Evolutionary conservation across 139 green algal species (phyloP).

Genomic region (Pleodorina starrii): DNA sequence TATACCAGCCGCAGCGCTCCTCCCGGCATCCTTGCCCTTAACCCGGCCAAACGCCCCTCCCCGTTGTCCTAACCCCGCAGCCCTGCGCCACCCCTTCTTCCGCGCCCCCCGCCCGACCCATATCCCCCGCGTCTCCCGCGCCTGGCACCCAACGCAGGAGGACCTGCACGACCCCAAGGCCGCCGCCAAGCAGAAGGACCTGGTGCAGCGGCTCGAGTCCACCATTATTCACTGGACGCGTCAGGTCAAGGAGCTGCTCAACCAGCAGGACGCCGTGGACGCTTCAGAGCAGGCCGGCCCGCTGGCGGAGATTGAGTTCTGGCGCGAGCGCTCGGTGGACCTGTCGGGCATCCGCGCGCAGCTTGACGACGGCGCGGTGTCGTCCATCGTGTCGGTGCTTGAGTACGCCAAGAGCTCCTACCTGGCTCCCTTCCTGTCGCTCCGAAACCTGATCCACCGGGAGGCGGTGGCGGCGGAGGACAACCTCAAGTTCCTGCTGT

Average conservation of each 20-base stretch:
- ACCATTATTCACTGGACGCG: slow-evolving; percentile 91
- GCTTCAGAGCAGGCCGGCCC: slow-evolving; percentile 73
- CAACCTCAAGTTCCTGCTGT: slow-evolving; percentile 87
- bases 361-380: slow-evolving; percentile 54
- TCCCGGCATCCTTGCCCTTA: too few relatives aligned
- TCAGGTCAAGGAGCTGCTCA: slow-evolving; percentile 88
- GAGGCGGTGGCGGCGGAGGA: slow-evolving; percentile 87
- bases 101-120: too few relatives aligned
- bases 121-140: too few relatives aligned
- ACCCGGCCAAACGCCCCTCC: too few relatives aligned
- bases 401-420: slow-evolving; percentile 83
- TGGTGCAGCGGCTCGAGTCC: slow-evolving; percentile 89
- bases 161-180: slow-evolving; percentile 68
- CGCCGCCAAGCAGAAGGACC: slow-evolving; percentile 85
- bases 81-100: too few relatives aligned
- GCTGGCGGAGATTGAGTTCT: slow-evolving; percentile 91
- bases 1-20: too few relatives aligned
- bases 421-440: slow-evolving; percentile 81
- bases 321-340: slow-evolving; percentile 82
- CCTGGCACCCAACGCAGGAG: slow-evolving; percentile 39
- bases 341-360: slow-evolving; percentile 77
- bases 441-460: slow-evolving; percentile 81
- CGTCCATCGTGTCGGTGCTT: slow-evolving; percentile 76
- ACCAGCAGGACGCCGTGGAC: slow-evolving; percentile 68
- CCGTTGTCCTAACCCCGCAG: too few relatives aligned